Evolutionary conservation across 495 filamentous ascomycete genomes (phyloP), one percentile per base, ranked within the genome.

Genomic region (Tuber microsphaerosporum): DNA sequence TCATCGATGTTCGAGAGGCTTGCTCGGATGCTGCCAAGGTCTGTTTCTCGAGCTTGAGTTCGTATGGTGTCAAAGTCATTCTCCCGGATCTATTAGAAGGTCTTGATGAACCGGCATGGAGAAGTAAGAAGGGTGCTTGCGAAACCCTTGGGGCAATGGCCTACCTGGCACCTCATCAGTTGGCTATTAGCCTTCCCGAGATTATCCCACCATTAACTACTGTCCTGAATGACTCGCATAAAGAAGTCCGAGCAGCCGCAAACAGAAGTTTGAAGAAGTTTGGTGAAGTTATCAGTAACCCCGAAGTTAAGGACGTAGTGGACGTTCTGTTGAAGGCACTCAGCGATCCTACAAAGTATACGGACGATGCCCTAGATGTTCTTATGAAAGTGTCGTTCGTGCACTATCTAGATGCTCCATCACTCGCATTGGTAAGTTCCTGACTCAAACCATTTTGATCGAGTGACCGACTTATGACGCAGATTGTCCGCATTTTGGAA

Each of bases 141-240:
- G 95, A 99, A 81, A 88, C 96, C 16, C 88, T 99, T 31, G 95
- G 95, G 81, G 94, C 94, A 74, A 98, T 98, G 94, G 96, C 95
- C 16, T 98, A 99, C 82, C 88, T 99, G 26, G 94, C 97, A 81
- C 95, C 95, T 9, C 90, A 97, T 74, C 95, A 98, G 82, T 87
- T 99, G 22, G 94, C 95, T 1, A 88, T 91, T 73, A 97, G 94
- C 81, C 84, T 99, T 76, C 96, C 95, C 0, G 93, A 94, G 72
- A 99, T 99, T 75, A 99, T 99, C 77, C 95, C 95, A 37, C 94
- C 96, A 10, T 87, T 98, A 74, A 98, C 95, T 0, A 88, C 90
- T 61, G 95, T 98, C 1, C 86, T 99, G 68, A 99, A 97, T 79
- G 95, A 98, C 85, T 97, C 93, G 72, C 95, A 99, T 84, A 99